A percentile compares a stretch with the other conserved stretches of the same genome.
Evolutionary conservation across 2,329 filamentous ascomycete species (phyloP).

Genomic region (Aspergillus fumigatiaffinis): DNA sequence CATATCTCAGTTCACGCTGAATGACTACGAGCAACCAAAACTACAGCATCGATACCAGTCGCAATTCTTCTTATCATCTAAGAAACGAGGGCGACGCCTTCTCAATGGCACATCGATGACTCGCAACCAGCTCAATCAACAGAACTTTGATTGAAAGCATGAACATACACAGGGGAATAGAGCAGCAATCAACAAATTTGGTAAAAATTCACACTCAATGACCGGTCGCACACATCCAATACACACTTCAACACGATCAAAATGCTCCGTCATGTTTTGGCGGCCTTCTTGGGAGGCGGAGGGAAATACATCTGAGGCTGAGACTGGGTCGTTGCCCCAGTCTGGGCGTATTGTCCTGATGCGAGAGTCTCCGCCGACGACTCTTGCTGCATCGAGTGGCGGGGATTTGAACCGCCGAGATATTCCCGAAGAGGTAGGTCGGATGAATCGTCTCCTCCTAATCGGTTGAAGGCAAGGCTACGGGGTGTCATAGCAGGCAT

Average conservation of each 20-base stretch:
- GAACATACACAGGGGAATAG: neutral
- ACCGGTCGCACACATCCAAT: neutral
- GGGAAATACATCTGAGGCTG: constrained; percentile 40
- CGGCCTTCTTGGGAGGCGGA: constrained; percentile 40
- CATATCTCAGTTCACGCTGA: neutral
- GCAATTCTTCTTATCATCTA: neutral
- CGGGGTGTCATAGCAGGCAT: constrained; percentile 41
- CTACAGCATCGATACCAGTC: neutral
- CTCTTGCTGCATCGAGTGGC: constrained; percentile 18
- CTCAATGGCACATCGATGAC: neutral
- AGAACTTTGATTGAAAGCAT: neutral
- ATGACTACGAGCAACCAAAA: neutral
- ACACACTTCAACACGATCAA: neutral
- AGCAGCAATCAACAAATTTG: neutral
- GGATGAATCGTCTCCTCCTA: constrained; percentile 31
- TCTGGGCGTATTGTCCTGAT: constrained; percentile 7
- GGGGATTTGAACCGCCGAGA: constrained; percentile 21
- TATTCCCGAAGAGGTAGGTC: constrained; percentile 41
- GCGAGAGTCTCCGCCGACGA: constrained; percentile 16
- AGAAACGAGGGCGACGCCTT: neutral
- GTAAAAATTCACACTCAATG: neutral
- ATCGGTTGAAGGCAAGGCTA: constrained; percentile 40
- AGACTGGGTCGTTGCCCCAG: constrained; percentile 10
- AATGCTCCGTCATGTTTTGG: constrained; percentile 18
- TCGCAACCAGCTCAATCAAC: neutral